Percentiles rank a stretch among this genome's conserved stretches.
These are phyloP conservation scores for Phalaenopsis equestris DNA, from an alignment of 106 monocot species.

Conservation along the genomic window DNA sequence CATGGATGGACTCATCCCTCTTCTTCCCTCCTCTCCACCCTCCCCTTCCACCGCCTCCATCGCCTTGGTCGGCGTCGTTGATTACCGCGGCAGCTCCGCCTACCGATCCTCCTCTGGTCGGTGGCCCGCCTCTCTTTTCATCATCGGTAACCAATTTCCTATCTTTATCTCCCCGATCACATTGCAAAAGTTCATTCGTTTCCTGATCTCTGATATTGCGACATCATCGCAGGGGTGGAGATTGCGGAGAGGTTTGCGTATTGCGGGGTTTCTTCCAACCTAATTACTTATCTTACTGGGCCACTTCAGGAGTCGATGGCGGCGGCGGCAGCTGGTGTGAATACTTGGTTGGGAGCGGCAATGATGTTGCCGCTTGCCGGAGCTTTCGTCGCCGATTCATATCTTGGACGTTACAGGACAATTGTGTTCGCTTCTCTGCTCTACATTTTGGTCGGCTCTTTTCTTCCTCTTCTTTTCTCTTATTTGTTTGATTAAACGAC, in stretches of 20 bases:
- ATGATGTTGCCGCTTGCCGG: slow-evolving; percentile 40
- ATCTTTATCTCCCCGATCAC: neutral
- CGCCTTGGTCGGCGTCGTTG: slow-evolving; percentile 14
- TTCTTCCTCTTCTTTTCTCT: neutral
- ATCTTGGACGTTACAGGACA: slow-evolving; percentile 40
- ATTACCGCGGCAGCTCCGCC: slow-evolving; percentile 25
- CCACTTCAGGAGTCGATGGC: slow-evolving; percentile 40
- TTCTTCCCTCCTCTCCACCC: neutral
- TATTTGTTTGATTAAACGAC: neutral
- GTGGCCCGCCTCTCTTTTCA: slow-evolving; percentile 36
- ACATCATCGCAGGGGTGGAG: slow-evolving; percentile 33
- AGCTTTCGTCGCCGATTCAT: slow-evolving; percentile 48
- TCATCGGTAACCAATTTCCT: slow-evolving; percentile 24
- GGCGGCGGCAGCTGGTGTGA: slow-evolving; percentile 32
- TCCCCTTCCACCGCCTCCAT: neutral
- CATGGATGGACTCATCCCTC: slow-evolving; percentile 4
- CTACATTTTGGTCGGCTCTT: slow-evolving; percentile 30
- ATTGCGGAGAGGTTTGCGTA: slow-evolving; percentile 43
- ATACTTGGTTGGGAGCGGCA: slow-evolving; percentile 36
- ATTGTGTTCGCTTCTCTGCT: slow-evolving; percentile 30
- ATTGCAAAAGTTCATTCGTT: too few relatives aligned
- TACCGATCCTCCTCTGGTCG: slow-evolving; percentile 21
- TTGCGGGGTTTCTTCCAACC: slow-evolving; percentile 41
- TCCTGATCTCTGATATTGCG: neutral
- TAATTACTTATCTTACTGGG: slow-evolving; percentile 53